phyloP scores from a whole-genome alignment of 2,329 filamentous ascomycete genomes.

The Pyrenophora graminea region DNA sequence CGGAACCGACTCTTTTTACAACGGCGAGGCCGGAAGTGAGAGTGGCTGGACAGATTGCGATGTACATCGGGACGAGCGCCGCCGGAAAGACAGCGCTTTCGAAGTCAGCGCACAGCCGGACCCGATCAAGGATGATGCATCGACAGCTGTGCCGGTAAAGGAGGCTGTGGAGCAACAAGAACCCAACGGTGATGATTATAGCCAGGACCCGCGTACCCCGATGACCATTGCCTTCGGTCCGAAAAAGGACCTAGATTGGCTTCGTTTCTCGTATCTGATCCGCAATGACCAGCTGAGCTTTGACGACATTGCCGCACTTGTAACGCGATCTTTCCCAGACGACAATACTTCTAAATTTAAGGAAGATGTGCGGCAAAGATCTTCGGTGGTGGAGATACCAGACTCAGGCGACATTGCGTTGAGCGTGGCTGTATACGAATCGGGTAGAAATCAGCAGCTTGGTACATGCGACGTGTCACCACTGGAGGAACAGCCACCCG shows the following conservation, averaged over 20 bases:
- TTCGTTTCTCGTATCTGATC: conserved; percentile 2
- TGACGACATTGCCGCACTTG: conserved; percentile 4
- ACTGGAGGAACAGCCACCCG: neutral
- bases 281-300: conserved; percentile 4
- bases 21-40: neutral
- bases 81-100: conserved; percentile 6
- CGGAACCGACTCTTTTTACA: neutral
- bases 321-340: neutral
- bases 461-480: too few species aligned
- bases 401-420: neutral
- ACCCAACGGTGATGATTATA: neutral
- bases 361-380: neutral
- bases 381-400: too few species aligned
- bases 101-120: neutral
- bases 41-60: neutral
- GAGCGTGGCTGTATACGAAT: too few species aligned
- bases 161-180: neutral
- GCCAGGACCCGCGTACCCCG: neutral
- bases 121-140: neutral
- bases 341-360: neutral
- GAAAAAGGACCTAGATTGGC: conserved; percentile 1
- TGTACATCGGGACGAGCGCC: neutral
- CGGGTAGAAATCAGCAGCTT: too few species aligned
- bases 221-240: neutral
- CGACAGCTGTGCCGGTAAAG: neutral